Conservation (phyloP, 2,329 filamentous ascomycete species). For the Dactylellina sp. region DNA sequence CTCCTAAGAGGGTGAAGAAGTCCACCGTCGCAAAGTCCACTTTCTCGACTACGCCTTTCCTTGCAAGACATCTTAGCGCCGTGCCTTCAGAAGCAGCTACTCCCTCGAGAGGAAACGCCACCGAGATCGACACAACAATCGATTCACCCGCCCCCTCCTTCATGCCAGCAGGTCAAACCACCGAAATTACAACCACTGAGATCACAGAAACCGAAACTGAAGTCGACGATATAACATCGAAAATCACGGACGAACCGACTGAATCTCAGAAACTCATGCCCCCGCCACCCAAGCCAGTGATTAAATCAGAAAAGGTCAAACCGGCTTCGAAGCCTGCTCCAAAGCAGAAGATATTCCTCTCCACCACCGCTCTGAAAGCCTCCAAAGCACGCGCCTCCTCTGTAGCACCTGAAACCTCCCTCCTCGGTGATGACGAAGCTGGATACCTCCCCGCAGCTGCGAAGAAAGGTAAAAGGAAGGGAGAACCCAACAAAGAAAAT, state of each 20-base stretch:
- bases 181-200: slow-evolving; percentile 47
- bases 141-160: slow-evolving; percentile 40
- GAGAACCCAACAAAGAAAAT: slow-evolving; percentile 59
- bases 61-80: slow-evolving; percentile 78
- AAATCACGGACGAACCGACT: slow-evolving; percentile 52
- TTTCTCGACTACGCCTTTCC: slow-evolving; percentile 93
- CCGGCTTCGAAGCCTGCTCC: slow-evolving; percentile 63
- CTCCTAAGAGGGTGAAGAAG: slow-evolving; percentile 61
- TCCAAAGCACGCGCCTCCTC: slow-evolving; percentile 64
- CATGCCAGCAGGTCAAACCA: slow-evolving; percentile 14
- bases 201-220: slow-evolving; percentile 50
- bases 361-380: slow-evolving; percentile 67
- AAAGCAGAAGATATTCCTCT: slow-evolving; percentile 66
- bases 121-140: slow-evolving; percentile 17
- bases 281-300: slow-evolving; percentile 22
- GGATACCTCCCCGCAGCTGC: slow-evolving; percentile 62
- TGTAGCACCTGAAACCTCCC: slow-evolving; percentile 46
- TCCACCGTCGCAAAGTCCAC: slow-evolving; percentile 82
- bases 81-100: slow-evolving; percentile 63
- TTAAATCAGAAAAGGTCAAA: slow-evolving; percentile 57
- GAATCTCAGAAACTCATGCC: slow-evolving; percentile 59
- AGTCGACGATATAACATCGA: slow-evolving; percentile 47
- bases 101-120: slow-evolving; percentile 29
- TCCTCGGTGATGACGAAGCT: slow-evolving; percentile 63
- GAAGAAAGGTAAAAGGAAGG: slow-evolving; percentile 49